Conservation (phyloP, 768 basidiomycete genomes). For the Lactifluus rugatus region DNA sequence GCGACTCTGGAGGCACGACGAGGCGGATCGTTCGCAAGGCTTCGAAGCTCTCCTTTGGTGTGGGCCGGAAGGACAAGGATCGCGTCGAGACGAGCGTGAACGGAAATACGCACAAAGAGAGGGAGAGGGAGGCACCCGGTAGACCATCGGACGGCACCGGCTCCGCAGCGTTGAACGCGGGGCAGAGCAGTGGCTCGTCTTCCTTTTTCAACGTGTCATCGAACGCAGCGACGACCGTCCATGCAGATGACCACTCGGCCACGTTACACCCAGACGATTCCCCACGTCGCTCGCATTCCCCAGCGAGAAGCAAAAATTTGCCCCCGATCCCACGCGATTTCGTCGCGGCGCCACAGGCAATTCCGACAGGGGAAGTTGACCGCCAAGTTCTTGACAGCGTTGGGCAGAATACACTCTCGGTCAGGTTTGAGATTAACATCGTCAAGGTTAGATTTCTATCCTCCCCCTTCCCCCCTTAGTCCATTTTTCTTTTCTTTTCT, state of each 20-base stretch:
- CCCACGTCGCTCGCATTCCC: slow-evolving; percentile 34
- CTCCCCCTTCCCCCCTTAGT: too few species aligned
- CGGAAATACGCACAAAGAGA: slow-evolving; percentile 16
- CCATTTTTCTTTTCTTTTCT: background rate
- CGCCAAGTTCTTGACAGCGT: slow-evolving; percentile 62
- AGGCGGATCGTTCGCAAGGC: slow-evolving; percentile 61
- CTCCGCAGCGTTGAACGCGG: slow-evolving; percentile 36
- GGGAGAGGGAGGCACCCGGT: slow-evolving; percentile 38
- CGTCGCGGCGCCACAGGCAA: slow-evolving; percentile 28
- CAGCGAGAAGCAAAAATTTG: slow-evolving; percentile 54
- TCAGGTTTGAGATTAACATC: slow-evolving; percentile 94
- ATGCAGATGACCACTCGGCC: slow-evolving; percentile 28
- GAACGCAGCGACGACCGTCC: slow-evolving; percentile 35
- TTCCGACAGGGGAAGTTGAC: slow-evolving; percentile 60
- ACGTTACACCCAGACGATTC: slow-evolving; percentile 19
- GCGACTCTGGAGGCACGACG: slow-evolving; percentile 40
- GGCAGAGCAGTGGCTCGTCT: slow-evolving; percentile 67
- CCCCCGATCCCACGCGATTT: slow-evolving; percentile 77
- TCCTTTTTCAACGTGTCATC: slow-evolving; percentile 79
- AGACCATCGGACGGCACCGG: slow-evolving; percentile 38
- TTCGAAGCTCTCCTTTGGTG: slow-evolving; percentile 69
- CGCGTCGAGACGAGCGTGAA: slow-evolving; percentile 22
- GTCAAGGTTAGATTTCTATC: slow-evolving; percentile 60
- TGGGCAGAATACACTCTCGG: slow-evolving; percentile 70
- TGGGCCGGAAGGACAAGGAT: slow-evolving; percentile 43